Percentiles rank a stretch among this genome's conserved stretches.
phyloP scores from a whole-genome alignment of 1,139 yeast species.

The Kodamaea sp. region DNA sequence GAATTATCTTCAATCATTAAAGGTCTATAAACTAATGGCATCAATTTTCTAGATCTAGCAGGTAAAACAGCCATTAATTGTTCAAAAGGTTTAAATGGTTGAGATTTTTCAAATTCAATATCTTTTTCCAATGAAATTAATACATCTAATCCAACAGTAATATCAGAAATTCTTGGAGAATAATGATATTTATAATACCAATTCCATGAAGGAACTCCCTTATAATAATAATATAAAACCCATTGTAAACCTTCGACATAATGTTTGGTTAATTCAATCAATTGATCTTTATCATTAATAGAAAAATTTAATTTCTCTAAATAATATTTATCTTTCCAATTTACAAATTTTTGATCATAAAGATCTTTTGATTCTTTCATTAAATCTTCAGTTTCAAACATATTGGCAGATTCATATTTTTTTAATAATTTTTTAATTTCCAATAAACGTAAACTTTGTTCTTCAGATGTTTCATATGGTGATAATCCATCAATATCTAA shows the following conservation, averaged over 20 bases:
- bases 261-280: slow-evolving; percentile 67
- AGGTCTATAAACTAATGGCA: slow-evolving; percentile 75
- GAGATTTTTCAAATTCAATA: slow-evolving; percentile 64
- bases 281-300: slow-evolving; percentile 50
- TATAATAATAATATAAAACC: slow-evolving; percentile 87
- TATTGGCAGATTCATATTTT: slow-evolving; percentile 68
- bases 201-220: slow-evolving; percentile 91
- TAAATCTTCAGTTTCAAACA: slow-evolving; percentile 60
- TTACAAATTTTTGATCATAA: slow-evolving; percentile 67
- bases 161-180: slow-evolving; percentile 89
- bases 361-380: slow-evolving; percentile 59
- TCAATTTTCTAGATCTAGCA: slow-evolving; percentile 76
- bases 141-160: slow-evolving; percentile 63
- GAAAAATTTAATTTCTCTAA: slow-evolving; percentile 71
- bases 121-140: slow-evolving; percentile 32
- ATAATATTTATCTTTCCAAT: slow-evolving; percentile 85
- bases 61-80: slow-evolving; percentile 98
- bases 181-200: slow-evolving; percentile 90
- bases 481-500: slow-evolving; percentile 75
- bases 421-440: slow-evolving; percentile 49
- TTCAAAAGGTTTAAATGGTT: slow-evolving; percentile 89
- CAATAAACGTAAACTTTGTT: slow-evolving; percentile 47
- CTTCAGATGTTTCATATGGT: slow-evolving; percentile 61
- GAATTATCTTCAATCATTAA: slow-evolving; percentile 88
- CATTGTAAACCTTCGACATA: slow-evolving; percentile 93